Evolutionary conservation across 371 early-diverging fungal species (phyloP).

Genomic region (Thermomucor indicae-seudaticae): DNA sequence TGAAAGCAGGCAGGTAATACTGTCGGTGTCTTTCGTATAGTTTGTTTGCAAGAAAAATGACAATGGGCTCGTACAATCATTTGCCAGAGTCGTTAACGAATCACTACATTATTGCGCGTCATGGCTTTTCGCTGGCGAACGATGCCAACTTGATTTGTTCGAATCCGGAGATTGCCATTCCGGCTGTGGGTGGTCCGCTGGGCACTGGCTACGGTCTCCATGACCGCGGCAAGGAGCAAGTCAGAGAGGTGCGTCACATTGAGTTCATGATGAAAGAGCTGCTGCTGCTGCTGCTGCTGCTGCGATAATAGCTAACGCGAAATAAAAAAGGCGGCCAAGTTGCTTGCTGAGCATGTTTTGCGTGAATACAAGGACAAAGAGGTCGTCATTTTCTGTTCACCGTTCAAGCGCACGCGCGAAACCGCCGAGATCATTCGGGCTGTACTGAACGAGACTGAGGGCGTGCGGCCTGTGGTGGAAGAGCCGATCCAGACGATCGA

Average conservation of each 20-base stretch:
- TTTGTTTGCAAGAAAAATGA: background rate
- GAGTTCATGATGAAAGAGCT: background rate
- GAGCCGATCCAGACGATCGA: constrained; percentile 15
- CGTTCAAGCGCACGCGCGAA: constrained; percentile 40
- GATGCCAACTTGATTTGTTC: constrained; percentile 38
- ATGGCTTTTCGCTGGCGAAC: constrained; percentile 47
- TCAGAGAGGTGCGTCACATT: constrained; percentile 22
- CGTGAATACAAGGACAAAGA: constrained; percentile 13
- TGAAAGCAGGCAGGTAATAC: too few species aligned
- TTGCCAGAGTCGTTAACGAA: constrained; percentile 34
- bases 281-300: background rate
- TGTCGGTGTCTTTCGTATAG: too few species aligned
- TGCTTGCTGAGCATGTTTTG: constrained; percentile 27
- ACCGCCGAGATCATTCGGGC: constrained; percentile 38
- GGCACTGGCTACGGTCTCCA: constrained; percentile 42
- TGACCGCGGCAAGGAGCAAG: constrained; percentile 38
- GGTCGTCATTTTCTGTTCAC: constrained; percentile 38
- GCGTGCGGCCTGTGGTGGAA: background rate
- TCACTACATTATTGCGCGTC: constrained; percentile 42
- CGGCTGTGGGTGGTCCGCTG: constrained; percentile 36
- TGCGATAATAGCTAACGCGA: too few species aligned
- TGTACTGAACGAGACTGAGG: constrained; percentile 23
- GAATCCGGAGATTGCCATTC: constrained; percentile 47
- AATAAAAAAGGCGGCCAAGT: constrained; percentile 20
- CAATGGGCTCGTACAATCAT: constrained; percentile 24